These are phyloP conservation scores for Leucocoprinus birnbaumii DNA, from an alignment of 768 basidiomycete species.

Conservation along the genomic window DNA sequence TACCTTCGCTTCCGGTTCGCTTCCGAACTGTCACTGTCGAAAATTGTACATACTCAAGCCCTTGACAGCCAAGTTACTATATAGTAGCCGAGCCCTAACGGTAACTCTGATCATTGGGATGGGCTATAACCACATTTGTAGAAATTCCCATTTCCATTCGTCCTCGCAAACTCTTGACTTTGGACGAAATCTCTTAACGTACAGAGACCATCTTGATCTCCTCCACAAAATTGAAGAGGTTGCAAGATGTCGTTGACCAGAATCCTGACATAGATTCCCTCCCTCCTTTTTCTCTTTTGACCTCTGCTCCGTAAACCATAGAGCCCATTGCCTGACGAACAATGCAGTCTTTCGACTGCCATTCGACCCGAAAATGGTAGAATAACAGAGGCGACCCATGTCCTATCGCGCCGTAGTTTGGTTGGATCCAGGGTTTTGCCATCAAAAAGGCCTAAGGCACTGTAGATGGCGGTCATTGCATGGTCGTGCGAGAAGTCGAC, in stretches of 20 bases:
- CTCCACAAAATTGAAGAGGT: conserved; percentile 60
- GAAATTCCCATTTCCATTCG: conserved; percentile 70
- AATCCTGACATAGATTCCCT: conserved; percentile 58
- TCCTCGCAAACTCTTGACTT: conserved; percentile 67
- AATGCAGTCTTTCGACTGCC: conserved; percentile 69
- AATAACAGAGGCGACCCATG: conserved; percentile 56
- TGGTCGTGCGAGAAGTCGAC: conserved; percentile 88
- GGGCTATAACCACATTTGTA: conserved; percentile 40
- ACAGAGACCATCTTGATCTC: conserved; percentile 55
- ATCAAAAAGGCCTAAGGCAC: conserved; percentile 52
- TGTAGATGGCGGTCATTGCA: conserved; percentile 76
- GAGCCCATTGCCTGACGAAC: not conserved
- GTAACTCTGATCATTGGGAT: no score
- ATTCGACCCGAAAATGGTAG: conserved; percentile 76
- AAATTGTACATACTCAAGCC: no score
- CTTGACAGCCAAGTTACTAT: no score
- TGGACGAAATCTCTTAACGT: conserved; percentile 59
- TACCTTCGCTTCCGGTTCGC: no score
- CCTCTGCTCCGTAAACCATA: not conserved
- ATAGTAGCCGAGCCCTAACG: no score
- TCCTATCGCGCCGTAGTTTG: conserved; percentile 27
- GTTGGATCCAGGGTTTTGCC: conserved; percentile 32
- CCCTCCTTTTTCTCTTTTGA: not conserved
- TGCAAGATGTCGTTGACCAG: conserved; percentile 75
- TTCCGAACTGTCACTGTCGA: no score